Conservation (phyloP, 1,139 yeast species). For the Debaryomycetaceae sp. region DNA sequence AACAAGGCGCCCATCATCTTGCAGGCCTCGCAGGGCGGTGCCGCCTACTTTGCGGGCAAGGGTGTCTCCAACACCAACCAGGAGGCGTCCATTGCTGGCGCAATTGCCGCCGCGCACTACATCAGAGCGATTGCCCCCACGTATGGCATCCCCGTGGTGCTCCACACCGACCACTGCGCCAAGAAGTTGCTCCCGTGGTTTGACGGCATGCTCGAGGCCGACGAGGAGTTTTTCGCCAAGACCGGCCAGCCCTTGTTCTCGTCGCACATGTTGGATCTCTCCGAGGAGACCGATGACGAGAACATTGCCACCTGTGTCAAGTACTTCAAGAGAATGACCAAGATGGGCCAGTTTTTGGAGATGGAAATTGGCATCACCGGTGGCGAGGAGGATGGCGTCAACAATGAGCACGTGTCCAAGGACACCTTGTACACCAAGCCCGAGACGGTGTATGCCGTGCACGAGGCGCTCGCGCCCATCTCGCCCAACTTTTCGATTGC, state of each 20-base stretch:
- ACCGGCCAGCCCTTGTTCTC: conserved; percentile 97
- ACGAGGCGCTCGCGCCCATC: conserved; percentile 85
- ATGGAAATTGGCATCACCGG: conserved; percentile 99
- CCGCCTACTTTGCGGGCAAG: conserved; percentile 99
- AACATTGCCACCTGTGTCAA: conserved; percentile 92
- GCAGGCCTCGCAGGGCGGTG: conserved; percentile 99
- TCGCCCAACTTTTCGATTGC: conserved; percentile 99
- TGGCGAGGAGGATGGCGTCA: conserved; percentile 99
- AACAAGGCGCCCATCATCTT: conserved; percentile 90
- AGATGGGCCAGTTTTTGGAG: conserved; percentile 96
- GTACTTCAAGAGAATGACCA: conserved; percentile 92
- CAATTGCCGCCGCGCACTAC: conserved; percentile 97
- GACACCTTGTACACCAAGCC: conserved; percentile 91
- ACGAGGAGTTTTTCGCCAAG: conserved; percentile 80
- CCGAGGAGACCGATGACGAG: conserved; percentile 95
- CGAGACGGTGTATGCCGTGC: conserved; percentile 88
- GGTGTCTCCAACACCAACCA: conserved; percentile 94
- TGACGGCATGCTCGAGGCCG: conserved; percentile 97
- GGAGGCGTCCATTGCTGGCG: conserved; percentile 90
- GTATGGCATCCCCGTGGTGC: conserved; percentile 93
- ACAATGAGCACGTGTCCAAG: conserved; percentile 89
- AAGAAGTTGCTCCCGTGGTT: conserved; percentile 97
- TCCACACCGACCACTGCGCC: conserved; percentile 99
- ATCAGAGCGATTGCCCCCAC: conserved; percentile 94
- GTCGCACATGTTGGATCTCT: conserved; percentile 97